Percentiles rank a stretch among this genome's conserved stretches.
Evolutionary conservation across 768 basidiomycete genomes (phyloP).

Genomic region (Rhizopogon sp.): DNA sequence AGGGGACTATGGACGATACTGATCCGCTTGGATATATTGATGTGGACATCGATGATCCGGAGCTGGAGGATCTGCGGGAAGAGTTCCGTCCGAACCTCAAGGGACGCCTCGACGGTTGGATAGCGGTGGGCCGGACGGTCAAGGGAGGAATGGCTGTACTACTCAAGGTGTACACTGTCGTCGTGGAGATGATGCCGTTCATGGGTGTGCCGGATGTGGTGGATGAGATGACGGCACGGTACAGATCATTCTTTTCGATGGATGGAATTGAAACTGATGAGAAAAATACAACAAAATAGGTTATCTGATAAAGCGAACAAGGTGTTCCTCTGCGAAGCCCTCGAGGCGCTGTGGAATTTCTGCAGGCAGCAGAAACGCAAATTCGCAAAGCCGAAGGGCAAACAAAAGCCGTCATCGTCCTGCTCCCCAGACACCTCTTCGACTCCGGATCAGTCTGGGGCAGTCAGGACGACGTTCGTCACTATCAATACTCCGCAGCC

Average conservation of each 20-base stretch:
- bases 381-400: conserved; percentile 14
- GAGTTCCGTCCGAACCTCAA: conserved; percentile 57
- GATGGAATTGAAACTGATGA: neutral
- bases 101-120: conserved; percentile 56
- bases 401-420: neutral
- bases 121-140: conserved; percentile 31
- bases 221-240: conserved; percentile 54
- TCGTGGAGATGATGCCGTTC: conserved; percentile 54
- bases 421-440: neutral
- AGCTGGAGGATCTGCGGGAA: conserved; percentile 55
- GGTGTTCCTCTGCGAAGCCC: conserved; percentile 43
- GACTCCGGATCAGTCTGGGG: neutral
- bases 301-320: conserved; percentile 53
- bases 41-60: conserved; percentile 46
- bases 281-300: conserved; percentile 24
- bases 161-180: conserved; percentile 37
- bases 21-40: conserved; percentile 51
- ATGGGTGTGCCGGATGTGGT: conserved; percentile 45
- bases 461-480: conserved; percentile 11
- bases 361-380: conserved; percentile 44
- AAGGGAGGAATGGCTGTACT: conserved; percentile 35
- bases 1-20: conserved; percentile 31
- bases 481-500: neutral
- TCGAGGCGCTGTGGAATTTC: conserved; percentile 44
- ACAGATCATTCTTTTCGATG: conserved; percentile 6